Evolutionary conservation across 495 filamentous ascomycete species (phyloP).

Genomic region (Penicillium waksmanii): DNA sequence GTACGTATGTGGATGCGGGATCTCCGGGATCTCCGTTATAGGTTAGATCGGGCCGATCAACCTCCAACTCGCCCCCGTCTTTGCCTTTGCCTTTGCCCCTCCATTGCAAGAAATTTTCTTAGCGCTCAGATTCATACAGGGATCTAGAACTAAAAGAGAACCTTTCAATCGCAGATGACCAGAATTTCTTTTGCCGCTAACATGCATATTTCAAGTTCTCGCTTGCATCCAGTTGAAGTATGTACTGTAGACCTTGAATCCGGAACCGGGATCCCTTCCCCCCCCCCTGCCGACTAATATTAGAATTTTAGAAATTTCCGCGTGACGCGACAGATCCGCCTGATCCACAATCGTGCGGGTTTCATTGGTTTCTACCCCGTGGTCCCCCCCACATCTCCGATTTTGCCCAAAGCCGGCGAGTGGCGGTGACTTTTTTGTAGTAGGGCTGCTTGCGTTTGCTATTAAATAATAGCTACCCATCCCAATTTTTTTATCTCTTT

Average conservation of each 20-base stretch:
- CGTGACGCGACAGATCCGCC: conserved; percentile 6
- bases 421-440: conserved; percentile 5
- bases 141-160: not conserved
- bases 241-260: not conserved
- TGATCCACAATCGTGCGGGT: conserved; percentile 3
- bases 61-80: not conserved
- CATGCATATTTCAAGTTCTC: conserved; percentile 1
- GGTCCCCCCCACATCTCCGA: conserved; percentile 2
- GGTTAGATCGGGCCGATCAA: conserved; percentile 7
- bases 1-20: conserved; percentile 2
- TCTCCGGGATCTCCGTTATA: conserved; percentile 5
- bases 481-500: not conserved
- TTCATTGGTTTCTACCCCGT: conserved; percentile 5
- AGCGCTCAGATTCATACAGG: not conserved
- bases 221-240: not conserved
- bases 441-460: conserved; percentile 3
- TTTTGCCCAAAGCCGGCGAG: conserved; percentile 6
- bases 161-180: not conserved
- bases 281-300: conserved; percentile 4
- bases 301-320: conserved; percentile 7
- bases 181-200: not conserved
- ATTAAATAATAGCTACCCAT: not conserved
- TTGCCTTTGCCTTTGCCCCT: not conserved
- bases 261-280: conserved; percentile 1
- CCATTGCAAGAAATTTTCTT: not conserved